These are phyloP conservation scores for Fragaria ananassa DNA, from an alignment of 306 rosid genomes.

Conservation along the genomic window DNA sequence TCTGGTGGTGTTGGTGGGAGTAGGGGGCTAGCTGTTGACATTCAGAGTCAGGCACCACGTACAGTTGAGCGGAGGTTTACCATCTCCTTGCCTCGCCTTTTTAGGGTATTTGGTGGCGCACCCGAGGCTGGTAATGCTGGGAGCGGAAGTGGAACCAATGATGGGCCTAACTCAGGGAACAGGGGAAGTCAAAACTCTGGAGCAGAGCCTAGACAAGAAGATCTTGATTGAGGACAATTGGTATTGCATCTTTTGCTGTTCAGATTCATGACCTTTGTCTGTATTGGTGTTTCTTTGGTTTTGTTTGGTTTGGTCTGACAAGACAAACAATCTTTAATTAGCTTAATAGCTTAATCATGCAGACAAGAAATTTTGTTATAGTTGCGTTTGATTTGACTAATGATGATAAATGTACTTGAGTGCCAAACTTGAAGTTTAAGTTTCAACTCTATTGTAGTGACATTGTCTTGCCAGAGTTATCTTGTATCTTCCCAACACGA, in stretches of 20 bases:
- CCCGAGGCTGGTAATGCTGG: slow-evolving; percentile 75
- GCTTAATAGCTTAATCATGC: neutral
- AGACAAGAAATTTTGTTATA: neutral
- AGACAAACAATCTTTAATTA: neutral
- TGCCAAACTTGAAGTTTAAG: neutral
- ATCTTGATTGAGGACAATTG: slow-evolving; percentile 63
- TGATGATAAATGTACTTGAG: neutral
- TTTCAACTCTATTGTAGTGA: neutral
- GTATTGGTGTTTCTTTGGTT: neutral
- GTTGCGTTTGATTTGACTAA: neutral
- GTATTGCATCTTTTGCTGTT: slow-evolving; percentile 30
- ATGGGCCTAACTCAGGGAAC: slow-evolving; percentile 54
- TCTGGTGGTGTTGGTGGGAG: slow-evolving; percentile 33
- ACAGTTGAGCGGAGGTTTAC: slow-evolving; percentile 55
- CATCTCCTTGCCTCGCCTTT: slow-evolving; percentile 60
- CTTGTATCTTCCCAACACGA: neutral
- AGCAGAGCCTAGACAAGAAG: slow-evolving; percentile 87
- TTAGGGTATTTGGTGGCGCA: slow-evolving; percentile 41
- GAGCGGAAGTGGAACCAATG: slow-evolving; percentile 39
- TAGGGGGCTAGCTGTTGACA: slow-evolving; percentile 31
- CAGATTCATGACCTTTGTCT: neutral
- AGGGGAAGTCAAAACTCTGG: slow-evolving; percentile 63
- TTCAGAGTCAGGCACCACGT: slow-evolving; percentile 30
- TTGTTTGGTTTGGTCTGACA: neutral
- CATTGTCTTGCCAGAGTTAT: slow-evolving; percentile 1